phyloP scores from a whole-genome alignment of 257 asterid genomes.

The Paulownia fortunei region DNA sequence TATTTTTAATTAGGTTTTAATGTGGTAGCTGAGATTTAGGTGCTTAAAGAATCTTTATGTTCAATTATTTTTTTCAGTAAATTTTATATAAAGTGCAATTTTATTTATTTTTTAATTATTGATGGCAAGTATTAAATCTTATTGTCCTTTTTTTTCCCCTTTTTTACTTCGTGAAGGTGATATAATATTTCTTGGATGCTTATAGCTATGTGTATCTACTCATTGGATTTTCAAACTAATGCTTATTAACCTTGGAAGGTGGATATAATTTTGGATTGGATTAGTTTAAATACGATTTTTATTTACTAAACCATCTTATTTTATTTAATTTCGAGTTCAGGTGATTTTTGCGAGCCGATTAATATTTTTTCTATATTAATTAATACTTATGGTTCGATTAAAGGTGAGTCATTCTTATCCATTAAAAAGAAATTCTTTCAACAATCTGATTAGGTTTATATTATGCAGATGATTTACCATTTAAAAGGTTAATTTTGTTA shows the following conservation, averaged over 20 bases:
- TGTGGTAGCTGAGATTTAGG: conserved; percentile 25
- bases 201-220: conserved; percentile 22
- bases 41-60: conserved; percentile 1
- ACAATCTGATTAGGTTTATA: not conserved
- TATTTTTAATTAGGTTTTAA: not conserved
- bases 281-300: not conserved
- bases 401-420: no score
- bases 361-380: no score
- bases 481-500: not conserved
- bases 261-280: not conserved
- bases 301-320: not conserved
- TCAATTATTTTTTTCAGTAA: conserved; percentile 2
- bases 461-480: not conserved
- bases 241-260: not conserved
- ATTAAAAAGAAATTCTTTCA: not conserved
- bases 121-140: conserved; percentile 15
- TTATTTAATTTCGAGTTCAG: no score
- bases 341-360: no score
- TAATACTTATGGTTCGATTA: no score
- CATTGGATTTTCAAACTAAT: conserved; percentile 21
- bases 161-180: not conserved
- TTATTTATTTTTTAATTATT: not conserved
- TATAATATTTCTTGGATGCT: conserved; percentile 1
- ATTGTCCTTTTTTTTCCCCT: conserved; percentile 3
- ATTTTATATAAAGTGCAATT: not conserved